phyloP scores from a whole-genome alignment of 1,284 basidiomycete genomes.

The Fistulinella staudtii region DNA sequence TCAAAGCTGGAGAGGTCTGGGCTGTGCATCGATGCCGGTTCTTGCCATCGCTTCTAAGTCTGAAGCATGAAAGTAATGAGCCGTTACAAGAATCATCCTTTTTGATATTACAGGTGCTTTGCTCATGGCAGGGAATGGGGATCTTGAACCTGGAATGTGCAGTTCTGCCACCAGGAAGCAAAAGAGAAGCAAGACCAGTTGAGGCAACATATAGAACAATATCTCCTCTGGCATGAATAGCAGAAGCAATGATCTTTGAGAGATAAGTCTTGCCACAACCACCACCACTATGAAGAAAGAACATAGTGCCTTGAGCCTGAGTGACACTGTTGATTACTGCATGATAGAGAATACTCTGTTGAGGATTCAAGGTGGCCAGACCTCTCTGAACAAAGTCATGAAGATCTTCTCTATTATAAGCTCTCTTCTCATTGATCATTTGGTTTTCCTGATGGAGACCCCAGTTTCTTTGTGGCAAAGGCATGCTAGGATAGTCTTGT shows the following conservation, averaged over 20 bases:
- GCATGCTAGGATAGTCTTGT: conserved; percentile 31
- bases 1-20: too few relatives aligned
- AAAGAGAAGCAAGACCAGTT: conserved; percentile 20
- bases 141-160: conserved; percentile 14
- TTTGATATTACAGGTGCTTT: conserved; percentile 32
- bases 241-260: conserved; percentile 37
- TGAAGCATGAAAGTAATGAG: too few relatives aligned
- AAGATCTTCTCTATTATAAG: conserved; percentile 30
- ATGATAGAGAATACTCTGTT: conserved; percentile 3
- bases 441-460: conserved; percentile 25
- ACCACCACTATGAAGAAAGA: conserved; percentile 42
- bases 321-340: too few relatives aligned
- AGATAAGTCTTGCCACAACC: conserved; percentile 50
- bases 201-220: conserved; percentile 28
- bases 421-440: conserved; percentile 37
- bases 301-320: neutral
- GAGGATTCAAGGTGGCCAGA: neutral
- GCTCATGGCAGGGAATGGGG: conserved; percentile 23
- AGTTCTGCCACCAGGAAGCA: conserved; percentile 11
- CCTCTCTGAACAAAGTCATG: conserved; percentile 11
- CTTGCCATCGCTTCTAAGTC: too few relatives aligned
- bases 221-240: conserved; percentile 16
- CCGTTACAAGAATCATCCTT: too few relatives aligned
- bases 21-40: too few relatives aligned
- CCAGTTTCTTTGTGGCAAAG: conserved; percentile 29